Percentiles rank a stretch among this genome's conserved stretches.
Evolutionary conservation across 1,284 basidiomycete genomes (phyloP).

Genomic region (Microbotryomycetes sp.): DNA sequence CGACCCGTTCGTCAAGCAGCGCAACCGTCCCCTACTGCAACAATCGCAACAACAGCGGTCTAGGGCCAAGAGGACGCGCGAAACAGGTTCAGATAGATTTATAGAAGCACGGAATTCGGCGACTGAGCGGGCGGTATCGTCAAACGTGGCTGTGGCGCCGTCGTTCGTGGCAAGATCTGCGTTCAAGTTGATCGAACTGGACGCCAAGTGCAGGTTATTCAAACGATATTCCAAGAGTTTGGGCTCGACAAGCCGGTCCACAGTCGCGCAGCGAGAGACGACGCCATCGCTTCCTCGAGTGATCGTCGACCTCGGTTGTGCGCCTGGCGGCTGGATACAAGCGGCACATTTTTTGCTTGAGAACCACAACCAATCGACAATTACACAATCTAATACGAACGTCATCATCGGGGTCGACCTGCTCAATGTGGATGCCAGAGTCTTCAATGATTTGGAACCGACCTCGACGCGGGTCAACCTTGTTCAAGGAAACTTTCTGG

Average conservation of each 20-base stretch:
- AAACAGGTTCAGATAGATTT: no score
- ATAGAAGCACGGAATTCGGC: background rate
- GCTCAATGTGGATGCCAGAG: slow-evolving; percentile 9
- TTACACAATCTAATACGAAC: background rate
- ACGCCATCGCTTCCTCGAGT: background rate
- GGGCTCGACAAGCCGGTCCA: no score
- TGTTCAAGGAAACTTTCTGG: slow-evolving; percentile 27
- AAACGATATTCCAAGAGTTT: slow-evolving; percentile 5
- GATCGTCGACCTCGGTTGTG: slow-evolving; percentile 27
- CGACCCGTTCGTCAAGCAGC: slow-evolving; percentile 23
- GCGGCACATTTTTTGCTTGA: background rate
- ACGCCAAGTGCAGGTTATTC: background rate
- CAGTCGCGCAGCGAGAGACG: no score
- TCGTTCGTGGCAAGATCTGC: slow-evolving; percentile 25
- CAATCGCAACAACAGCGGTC: background rate
- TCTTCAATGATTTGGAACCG: background rate
- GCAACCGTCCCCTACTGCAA: background rate
- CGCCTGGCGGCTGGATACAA: slow-evolving; percentile 30
- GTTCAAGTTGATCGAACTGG: slow-evolving; percentile 29
- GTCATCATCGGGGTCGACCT: slow-evolving; percentile 27
- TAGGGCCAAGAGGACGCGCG: no score
- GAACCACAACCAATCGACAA: background rate
- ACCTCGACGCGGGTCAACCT: slow-evolving; percentile 10
- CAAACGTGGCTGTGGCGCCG: background rate
- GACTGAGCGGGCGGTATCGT: no score